Base-by-base conservation (phyloP, 2,329 filamentous ascomycete species). In the Fusarium zealandicum region DNA sequence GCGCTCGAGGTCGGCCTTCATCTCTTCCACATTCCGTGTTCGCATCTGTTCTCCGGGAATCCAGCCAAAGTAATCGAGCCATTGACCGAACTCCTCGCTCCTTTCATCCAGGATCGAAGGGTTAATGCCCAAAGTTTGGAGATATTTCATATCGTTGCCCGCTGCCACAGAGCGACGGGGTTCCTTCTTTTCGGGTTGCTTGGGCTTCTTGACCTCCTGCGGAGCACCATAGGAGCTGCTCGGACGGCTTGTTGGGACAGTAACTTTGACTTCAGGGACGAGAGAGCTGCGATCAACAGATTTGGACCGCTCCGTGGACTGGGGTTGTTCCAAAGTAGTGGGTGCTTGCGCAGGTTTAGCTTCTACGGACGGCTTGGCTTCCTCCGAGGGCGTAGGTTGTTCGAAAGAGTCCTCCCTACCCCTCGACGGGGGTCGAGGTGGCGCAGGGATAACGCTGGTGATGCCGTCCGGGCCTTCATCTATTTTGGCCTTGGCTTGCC, bases 11-110 rank as follows among this genome's bases (percentile, higher is more conserved):
- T 96, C 92, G 11, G 84, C 80, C 75, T 93, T 91, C 70, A 97
- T 82, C 45, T 90, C 86, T 43, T 96, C 90, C 48, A 93, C 86
- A 55, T 86, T 90, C 61, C 89, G 87, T 38, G 86, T 80, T 46
- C 90, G 86, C 72, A 92, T 87, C 60, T 90, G 82, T 41, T 88
- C 86, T 40, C 89, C 90, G 17, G 83, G 83, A 8, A 91, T 87
- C 92, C 92, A 97, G 28, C 92, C 92, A 70, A 96, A 90, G 69
- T 96, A 91, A 60, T 91, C 88, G 28, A 97, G 80, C 74, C 92
- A 87, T 58, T 87, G 84, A 51, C 93, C 88, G 66, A 97, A 93
- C 47, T 96, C 91, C 6, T 87, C 80, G 6, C 90, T 90, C 58
- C 87, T 84, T 43, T 86, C 88, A 67, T 92, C 89, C 45, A 97